Evolutionary conservation across 257 asterid species (phyloP).

Genomic region (Penstemon davidsonii): DNA sequence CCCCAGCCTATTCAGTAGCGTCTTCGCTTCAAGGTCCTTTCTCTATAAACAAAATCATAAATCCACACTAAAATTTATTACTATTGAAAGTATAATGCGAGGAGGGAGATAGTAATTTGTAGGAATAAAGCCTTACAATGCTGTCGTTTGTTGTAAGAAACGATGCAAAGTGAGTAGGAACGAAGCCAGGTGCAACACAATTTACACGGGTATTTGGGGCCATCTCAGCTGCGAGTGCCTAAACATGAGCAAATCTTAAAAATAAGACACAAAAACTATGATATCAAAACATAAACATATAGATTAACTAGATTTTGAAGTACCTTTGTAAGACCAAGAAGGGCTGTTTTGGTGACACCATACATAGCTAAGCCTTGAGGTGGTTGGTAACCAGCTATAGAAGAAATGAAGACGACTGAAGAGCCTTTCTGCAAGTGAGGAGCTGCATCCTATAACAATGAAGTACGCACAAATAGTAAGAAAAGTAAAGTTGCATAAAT

Average conservation of each 20-base stretch:
- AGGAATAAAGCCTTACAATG: conserved; percentile 42
- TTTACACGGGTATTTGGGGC: conserved; percentile 90
- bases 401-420: conserved; percentile 64
- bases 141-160: conserved; percentile 44
- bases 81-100: background rate
- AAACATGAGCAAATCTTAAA: conserved; percentile 1
- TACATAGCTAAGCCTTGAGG: conserved; percentile 71
- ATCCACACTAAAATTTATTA: background rate
- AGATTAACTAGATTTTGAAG: background rate
- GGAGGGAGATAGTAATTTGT: background rate
- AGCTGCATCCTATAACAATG: conserved; percentile 58
- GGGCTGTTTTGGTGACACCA: conserved; percentile 90
- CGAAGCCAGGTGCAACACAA: conserved; percentile 95
- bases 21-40: conserved; percentile 57
- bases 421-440: conserved; percentile 80
- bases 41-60: conserved; percentile 42
- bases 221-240: conserved; percentile 94
- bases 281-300: background rate
- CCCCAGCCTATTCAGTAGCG: conserved; percentile 73
- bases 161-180: conserved; percentile 78
- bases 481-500: conserved; percentile 1
- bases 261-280: background rate
- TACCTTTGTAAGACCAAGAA: conserved; percentile 93
- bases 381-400: conserved; percentile 65
- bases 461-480: conserved; percentile 4